Conservation (phyloP, 768 basidiomycete species). For the Boletellus ananiceps region DNA sequence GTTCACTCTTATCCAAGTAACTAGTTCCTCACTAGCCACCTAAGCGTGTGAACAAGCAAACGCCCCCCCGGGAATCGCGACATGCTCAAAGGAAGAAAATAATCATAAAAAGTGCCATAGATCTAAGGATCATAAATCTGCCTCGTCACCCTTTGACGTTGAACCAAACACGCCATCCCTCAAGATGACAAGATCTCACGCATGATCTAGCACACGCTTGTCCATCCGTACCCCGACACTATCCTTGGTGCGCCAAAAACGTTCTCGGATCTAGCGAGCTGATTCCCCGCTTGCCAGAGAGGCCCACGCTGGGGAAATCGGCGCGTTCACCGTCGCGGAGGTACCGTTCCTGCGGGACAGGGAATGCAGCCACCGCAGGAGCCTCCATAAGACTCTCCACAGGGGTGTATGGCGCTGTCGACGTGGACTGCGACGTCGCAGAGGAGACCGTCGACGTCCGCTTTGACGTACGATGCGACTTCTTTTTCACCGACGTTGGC, state of each 20-base stretch:
- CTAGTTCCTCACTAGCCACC: not conserved
- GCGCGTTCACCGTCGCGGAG: slow-evolving; percentile 22
- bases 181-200: not conserved
- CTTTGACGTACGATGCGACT: slow-evolving; percentile 23
- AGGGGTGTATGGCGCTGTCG: slow-evolving; percentile 37
- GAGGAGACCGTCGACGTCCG: slow-evolving; percentile 36
- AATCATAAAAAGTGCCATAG: not conserved
- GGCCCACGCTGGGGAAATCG: slow-evolving; percentile 38
- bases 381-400: slow-evolving; percentile 32
- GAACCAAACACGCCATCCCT: not conserved
- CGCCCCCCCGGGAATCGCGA: no score
- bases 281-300: slow-evolving; percentile 29
- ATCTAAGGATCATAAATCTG: not conserved
- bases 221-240: not conserved
- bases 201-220: not conserved
- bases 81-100: not conserved
- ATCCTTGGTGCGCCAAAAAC: slow-evolving; percentile 34
- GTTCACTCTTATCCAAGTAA: no score
- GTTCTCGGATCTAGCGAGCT: slow-evolving; percentile 37
- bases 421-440: slow-evolving; percentile 44
- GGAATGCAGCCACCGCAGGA: slow-evolving; percentile 18
- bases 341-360: slow-evolving; percentile 30
- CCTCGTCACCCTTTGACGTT: not conserved
- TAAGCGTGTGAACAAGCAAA: not conserved
- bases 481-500: slow-evolving; percentile 15